A percentile compares a stretch with the other conserved stretches of the same genome.
phyloP scores from a whole-genome alignment of 2,329 filamentous ascomycete species.

The Scedosporium boydii region DNA sequence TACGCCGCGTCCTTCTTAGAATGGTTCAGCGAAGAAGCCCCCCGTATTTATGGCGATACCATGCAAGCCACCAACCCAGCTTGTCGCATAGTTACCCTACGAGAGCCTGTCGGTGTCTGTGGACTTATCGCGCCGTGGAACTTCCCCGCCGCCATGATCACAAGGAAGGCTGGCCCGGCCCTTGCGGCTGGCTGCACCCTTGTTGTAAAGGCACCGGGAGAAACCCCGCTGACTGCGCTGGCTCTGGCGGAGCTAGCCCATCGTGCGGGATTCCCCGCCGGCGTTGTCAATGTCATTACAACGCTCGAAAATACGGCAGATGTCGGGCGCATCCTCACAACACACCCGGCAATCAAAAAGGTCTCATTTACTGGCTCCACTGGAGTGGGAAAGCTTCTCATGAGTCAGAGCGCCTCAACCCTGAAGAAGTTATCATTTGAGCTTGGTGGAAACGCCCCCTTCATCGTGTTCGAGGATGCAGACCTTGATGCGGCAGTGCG shows the following conservation, averaged over 20 bases:
- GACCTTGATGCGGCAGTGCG: conserved; percentile 77
- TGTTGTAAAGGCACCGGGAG: conserved; percentile 81
- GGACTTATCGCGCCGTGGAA: conserved; percentile 85
- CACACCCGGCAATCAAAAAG: conserved; percentile 67
- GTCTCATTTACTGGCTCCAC: conserved; percentile 88
- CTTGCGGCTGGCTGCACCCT: conserved; percentile 94
- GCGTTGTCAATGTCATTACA: conserved; percentile 85
- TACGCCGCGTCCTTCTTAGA: conserved; percentile 71
- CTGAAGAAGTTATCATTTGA: conserved; percentile 81
- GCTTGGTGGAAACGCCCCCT: conserved; percentile 88
- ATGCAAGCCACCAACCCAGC: conserved; percentile 61
- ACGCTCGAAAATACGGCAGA: conserved; percentile 68
- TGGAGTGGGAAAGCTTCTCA: conserved; percentile 61
- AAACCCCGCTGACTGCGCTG: conserved; percentile 86
- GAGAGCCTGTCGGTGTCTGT: conserved; percentile 77
- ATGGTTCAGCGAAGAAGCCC: conserved; percentile 76
- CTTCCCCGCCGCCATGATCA: conserved; percentile 72
- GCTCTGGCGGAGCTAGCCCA: conserved; percentile 79
- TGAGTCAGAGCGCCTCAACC: conserved; percentile 79
- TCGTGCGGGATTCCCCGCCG: conserved; percentile 80
- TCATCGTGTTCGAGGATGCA: conserved; percentile 94
- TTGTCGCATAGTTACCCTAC: conserved; percentile 69
- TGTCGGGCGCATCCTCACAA: conserved; percentile 66
- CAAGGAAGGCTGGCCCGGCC: conserved; percentile 60
- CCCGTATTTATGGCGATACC: conserved; percentile 62